phyloP scores from a whole-genome alignment of 1,284 basidiomycete species.

The Sanghuangporus weigelae region DNA sequence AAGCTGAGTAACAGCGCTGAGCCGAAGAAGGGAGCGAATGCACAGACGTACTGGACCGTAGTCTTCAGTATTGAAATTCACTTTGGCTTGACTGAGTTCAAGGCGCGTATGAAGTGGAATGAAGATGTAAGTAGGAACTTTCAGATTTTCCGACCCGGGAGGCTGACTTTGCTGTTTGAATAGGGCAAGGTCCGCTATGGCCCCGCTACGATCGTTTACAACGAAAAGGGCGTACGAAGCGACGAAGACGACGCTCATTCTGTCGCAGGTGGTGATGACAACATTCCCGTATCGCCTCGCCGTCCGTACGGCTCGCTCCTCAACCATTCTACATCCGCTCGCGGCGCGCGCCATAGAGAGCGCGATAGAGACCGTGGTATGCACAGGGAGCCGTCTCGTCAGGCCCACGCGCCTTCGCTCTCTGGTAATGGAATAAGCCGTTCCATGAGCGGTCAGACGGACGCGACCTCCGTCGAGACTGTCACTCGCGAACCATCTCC shows the following conservation, averaged over 20 bases:
- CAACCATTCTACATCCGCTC: not conserved
- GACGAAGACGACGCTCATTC: constrained; percentile 58
- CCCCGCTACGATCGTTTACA: constrained; percentile 73
- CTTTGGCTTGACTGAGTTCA: constrained; percentile 76
- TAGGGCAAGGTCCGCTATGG: constrained; percentile 45
- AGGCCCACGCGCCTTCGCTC: not conserved
- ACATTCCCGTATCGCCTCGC: constrained; percentile 14
- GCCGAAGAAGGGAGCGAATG: constrained; percentile 54
- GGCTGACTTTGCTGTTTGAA: constrained; percentile 10
- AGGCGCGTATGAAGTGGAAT: constrained; percentile 73
- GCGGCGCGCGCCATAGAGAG: not conserved
- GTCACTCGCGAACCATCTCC: not conserved
- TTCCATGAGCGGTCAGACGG: constrained; percentile 3
- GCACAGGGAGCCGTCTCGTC: not conserved
- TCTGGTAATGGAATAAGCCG: not conserved
- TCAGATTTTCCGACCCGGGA: constrained; percentile 7
- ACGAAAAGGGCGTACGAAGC: constrained; percentile 65
- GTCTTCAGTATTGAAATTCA: constrained; percentile 78
- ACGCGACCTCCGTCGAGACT: constrained; percentile 2
- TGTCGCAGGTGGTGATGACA: constrained; percentile 28
- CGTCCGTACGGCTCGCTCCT: constrained; percentile 8
- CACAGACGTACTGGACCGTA: constrained; percentile 73
- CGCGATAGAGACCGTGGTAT: not conserved
- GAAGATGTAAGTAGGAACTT: constrained; percentile 50
- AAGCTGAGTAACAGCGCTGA: constrained; percentile 62